phyloP scores from a whole-genome alignment of 441 rosid genomes.

The Breynia disticha region DNA sequence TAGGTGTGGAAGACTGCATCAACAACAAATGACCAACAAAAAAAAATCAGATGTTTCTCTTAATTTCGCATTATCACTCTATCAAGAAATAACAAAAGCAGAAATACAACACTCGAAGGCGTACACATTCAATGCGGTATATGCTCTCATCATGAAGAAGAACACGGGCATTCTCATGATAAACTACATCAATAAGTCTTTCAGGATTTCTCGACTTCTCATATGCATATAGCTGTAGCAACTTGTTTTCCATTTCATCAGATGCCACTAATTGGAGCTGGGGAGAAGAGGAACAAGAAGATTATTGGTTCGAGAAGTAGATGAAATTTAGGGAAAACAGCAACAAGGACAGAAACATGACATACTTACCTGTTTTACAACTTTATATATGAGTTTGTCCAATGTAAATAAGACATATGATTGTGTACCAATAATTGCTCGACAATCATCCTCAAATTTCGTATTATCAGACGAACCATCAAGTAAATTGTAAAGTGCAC shows the following conservation, averaged over 20 bases:
- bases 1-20: conserved; percentile 53
- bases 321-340: not conserved
- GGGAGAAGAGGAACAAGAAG: conserved; percentile 11
- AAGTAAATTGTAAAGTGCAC: conserved; percentile 85
- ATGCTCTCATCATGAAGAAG: conserved; percentile 87
- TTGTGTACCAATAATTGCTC: conserved; percentile 91
- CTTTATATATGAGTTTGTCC: conserved; percentile 87
- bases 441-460: conserved; percentile 96
- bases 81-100: conserved; percentile 4
- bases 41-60: not conserved
- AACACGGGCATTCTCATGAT: conserved; percentile 78
- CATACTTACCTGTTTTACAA: conserved; percentile 77
- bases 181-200: conserved; percentile 57
- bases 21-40: conserved; percentile 9
- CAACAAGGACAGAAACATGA: not conserved
- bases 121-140: conserved; percentile 87
- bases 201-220: conserved; percentile 77
- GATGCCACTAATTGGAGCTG: conserved; percentile 84
- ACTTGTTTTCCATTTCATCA: conserved; percentile 86
- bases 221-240: conserved; percentile 69
- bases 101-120: conserved; percentile 21
- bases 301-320: not conserved
- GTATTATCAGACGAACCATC: conserved; percentile 95
- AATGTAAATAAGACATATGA: conserved; percentile 90
- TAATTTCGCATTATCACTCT: not conserved